Percentiles rank a stretch among this genome's conserved stretches.
These are phyloP conservation scores for Chloranthus sessilifolius DNA, from an alignment of 164 flowering plant species.

Conservation along the genomic window DNA sequence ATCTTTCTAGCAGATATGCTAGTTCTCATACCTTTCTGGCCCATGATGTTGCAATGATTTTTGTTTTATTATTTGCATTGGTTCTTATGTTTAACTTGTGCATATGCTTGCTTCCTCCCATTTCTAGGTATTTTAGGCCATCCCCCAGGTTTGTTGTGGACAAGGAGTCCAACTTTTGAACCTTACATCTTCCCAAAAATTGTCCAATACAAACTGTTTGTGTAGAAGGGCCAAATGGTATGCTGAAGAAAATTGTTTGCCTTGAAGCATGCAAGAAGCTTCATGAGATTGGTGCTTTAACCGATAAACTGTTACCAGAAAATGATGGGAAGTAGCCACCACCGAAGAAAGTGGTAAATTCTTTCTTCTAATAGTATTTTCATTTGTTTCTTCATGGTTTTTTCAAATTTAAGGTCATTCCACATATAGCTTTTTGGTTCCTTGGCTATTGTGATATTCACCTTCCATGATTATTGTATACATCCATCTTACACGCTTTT, in stretches of 20 bases:
- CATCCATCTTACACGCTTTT: too few species aligned
- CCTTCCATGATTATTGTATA: too few species aligned
- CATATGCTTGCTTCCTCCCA: not conserved
- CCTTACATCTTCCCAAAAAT: slow-evolving; percentile 63
- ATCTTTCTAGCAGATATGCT: too few species aligned
- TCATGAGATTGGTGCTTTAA: slow-evolving; percentile 68
- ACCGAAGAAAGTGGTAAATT: slow-evolving; percentile 39
- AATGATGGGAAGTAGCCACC: slow-evolving; percentile 31
- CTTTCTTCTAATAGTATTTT: not conserved
- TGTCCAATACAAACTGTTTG: slow-evolving; percentile 52
- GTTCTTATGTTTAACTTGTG: too few species aligned
- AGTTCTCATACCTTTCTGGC: too few species aligned
- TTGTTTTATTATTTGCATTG: too few species aligned
- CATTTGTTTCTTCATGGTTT: not conserved
- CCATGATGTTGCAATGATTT: too few species aligned
- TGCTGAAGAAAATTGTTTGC: slow-evolving; percentile 56
- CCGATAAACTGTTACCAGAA: slow-evolving; percentile 74
- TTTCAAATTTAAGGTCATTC: not conserved
- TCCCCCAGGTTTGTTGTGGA: slow-evolving; percentile 48
- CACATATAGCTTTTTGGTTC: not conserved
- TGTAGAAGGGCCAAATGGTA: slow-evolving; percentile 34
- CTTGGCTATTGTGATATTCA: not conserved
- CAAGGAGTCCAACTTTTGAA: slow-evolving; percentile 36
- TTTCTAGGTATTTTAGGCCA: slow-evolving; percentile 69
- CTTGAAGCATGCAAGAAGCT: slow-evolving; percentile 80